Conservation (phyloP, 495 filamentous ascomycete species). For the Penicillium ochrochloron region DNA sequence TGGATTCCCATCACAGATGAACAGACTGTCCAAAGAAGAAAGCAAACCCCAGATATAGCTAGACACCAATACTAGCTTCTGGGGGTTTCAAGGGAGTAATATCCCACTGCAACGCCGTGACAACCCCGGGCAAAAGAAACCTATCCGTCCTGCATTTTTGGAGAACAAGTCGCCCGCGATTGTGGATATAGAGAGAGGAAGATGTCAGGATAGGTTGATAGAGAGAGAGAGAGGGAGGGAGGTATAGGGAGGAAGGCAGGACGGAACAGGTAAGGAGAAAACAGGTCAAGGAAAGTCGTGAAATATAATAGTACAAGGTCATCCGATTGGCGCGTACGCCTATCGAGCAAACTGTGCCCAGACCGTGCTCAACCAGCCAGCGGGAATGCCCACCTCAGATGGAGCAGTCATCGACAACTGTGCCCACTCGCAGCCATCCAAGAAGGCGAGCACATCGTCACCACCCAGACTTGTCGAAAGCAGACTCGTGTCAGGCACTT, state of each 20-base stretch:
- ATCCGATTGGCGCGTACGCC: background rate
- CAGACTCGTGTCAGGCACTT: conserved; percentile 34
- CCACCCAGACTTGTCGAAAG: conserved; percentile 48
- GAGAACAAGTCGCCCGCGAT: conserved; percentile 5
- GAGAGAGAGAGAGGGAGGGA: background rate
- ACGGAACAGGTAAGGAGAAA: background rate
- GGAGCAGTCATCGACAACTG: conserved; percentile 38
- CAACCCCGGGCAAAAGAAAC: background rate
- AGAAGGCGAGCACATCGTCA: conserved; percentile 53
- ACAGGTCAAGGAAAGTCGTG: conserved; percentile 22
- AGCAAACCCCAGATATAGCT: background rate
- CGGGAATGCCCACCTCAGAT: conserved; percentile 42
- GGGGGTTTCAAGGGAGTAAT: background rate
- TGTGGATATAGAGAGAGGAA: background rate
- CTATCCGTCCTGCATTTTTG: background rate
- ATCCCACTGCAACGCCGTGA: background rate
- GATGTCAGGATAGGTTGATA: background rate
- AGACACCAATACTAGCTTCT: background rate
- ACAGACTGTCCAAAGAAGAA: background rate
- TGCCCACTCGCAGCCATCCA: conserved; percentile 50
- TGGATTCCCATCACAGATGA: background rate
- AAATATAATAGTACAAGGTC: conserved; percentile 29
- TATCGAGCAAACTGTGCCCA: conserved; percentile 45
- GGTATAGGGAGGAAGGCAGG: background rate
- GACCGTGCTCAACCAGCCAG: conserved; percentile 48